These are phyloP conservation scores for Saprolegnia parasitica DNA, from an alignment of 352 stramenopile species.

Conservation along the genomic window DNA sequence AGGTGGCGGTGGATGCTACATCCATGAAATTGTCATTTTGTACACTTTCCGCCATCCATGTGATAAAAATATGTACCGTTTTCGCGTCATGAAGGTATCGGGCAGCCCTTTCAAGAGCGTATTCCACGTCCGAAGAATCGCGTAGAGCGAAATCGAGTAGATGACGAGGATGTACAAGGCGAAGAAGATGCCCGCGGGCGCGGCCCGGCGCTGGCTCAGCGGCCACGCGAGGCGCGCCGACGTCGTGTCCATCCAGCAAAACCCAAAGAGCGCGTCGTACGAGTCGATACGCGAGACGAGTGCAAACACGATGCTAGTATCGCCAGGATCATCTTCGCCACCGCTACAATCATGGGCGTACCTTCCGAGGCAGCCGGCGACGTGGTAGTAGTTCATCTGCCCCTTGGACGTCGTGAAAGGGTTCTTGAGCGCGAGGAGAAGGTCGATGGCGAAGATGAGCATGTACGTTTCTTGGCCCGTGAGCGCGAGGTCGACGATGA, in stretches of 20 bases:
- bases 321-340: background rate
- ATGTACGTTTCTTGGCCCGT: slow-evolving; percentile 85
- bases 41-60: background rate
- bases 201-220: background rate
- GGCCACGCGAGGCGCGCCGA: background rate
- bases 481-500: slow-evolving; percentile 77
- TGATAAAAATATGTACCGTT: slow-evolving; percentile 33
- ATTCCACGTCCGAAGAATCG: slow-evolving; percentile 72
- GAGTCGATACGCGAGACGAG: slow-evolving; percentile 73
- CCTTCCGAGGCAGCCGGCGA: slow-evolving; percentile 65
- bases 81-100: slow-evolving; percentile 67
- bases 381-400: slow-evolving; percentile 77
- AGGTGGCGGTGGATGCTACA: slow-evolving; percentile 61
- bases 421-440: slow-evolving; percentile 78
- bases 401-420: slow-evolving; percentile 77
- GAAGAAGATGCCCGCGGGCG: slow-evolving; percentile 66
- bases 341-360: background rate
- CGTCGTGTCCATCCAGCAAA: slow-evolving; percentile 64
- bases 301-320: slow-evolving; percentile 44
- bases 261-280: slow-evolving; percentile 69
- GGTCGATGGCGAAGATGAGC: slow-evolving; percentile 83
- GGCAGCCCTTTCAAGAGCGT: slow-evolving; percentile 69
- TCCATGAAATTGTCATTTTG: background rate
- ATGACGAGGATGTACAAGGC: slow-evolving; percentile 76
- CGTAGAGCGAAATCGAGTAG: slow-evolving; percentile 71